phyloP scores from a whole-genome alignment of 345 rosid species.

The Raphanus sativus region DNA sequence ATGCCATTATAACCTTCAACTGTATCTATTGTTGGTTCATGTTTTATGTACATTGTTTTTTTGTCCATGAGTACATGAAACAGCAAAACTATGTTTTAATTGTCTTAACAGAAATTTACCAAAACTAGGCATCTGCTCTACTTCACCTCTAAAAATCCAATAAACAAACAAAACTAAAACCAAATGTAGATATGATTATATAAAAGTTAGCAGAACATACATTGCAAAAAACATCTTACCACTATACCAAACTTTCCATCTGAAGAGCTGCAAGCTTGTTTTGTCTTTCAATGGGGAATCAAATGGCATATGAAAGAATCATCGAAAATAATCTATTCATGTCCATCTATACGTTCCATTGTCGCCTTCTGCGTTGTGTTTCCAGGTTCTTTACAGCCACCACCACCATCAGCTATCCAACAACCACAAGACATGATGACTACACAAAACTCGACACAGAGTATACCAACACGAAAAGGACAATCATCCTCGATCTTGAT shows the following conservation, averaged over 20 bases:
- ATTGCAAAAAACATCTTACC: conserved; percentile 14
- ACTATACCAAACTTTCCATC: conserved; percentile 10
- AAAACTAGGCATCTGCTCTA: conserved; percentile 23
- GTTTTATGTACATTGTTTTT: background rate
- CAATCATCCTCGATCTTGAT: conserved; percentile 83
- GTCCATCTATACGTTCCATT: conserved; percentile 57
- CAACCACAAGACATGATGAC: conserved; percentile 15
- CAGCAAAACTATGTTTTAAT: conserved; percentile 25
- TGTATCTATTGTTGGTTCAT: conserved; percentile 8
- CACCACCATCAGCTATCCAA: conserved; percentile 24
- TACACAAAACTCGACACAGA: conserved; percentile 10
- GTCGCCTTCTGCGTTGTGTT: conserved; percentile 67
- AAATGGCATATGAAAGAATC: conserved; percentile 17
- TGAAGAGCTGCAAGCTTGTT: conserved; percentile 10
- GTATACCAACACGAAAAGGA: conserved; percentile 39
- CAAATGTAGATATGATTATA: conserved; percentile 1
- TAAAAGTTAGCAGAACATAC: conserved; percentile 4
- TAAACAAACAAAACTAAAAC: conserved; percentile 28
- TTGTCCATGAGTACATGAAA: conserved; percentile 31
- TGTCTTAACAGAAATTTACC: conserved; percentile 23
- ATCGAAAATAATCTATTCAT: conserved; percentile 40
- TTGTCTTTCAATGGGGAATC: background rate
- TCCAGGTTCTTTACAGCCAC: conserved; percentile 51
- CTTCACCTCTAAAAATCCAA: conserved; percentile 24
- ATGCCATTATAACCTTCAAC: conserved; percentile 2